Evolutionary conservation across 495 filamentous ascomycete genomes (phyloP).

Genomic region (Stereocaulon alpinum): DNA sequence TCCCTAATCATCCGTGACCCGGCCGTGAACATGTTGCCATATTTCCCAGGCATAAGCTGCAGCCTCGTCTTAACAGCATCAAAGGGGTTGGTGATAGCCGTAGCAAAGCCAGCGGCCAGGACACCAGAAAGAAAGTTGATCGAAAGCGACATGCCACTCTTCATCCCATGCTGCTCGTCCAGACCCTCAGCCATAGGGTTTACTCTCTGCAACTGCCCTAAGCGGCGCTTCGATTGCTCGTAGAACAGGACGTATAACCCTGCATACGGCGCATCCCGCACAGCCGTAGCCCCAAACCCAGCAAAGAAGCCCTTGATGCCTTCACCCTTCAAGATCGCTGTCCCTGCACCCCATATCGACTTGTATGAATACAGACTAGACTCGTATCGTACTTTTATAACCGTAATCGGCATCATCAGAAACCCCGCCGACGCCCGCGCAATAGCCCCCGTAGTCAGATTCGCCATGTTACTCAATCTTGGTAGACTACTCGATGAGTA

Average conservation of each 20-base stretch:
- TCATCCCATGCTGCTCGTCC: conserved; percentile 16
- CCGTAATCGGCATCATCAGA: conserved; percentile 90
- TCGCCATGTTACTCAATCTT: conserved; percentile 73
- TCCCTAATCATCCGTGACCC: conserved; percentile 64
- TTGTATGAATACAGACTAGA: conserved; percentile 72
- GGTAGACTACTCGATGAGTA: conserved; percentile 59
- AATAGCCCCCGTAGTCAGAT: conserved; percentile 72
- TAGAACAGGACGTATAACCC: conserved; percentile 93
- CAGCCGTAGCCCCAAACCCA: conserved; percentile 86
- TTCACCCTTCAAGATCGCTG: conserved; percentile 62
- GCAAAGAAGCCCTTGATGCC: conserved; percentile 81
- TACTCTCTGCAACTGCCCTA: conserved; percentile 34
- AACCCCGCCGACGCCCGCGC: conserved; percentile 79
- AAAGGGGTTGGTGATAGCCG: conserved; percentile 87
- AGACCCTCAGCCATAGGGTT: background rate
- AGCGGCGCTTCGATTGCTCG: conserved; percentile 67
- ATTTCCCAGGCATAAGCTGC: conserved; percentile 76
- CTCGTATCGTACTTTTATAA: conserved; percentile 95
- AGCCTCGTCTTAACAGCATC: conserved; percentile 93
- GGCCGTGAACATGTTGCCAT: conserved; percentile 77
- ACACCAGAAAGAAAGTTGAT: conserved; percentile 81
- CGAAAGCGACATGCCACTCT: conserved; percentile 41
- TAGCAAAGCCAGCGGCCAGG: conserved; percentile 69
- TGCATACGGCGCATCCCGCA: conserved; percentile 90
- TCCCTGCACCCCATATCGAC: conserved; percentile 60